Percentiles rank a stretch among this genome's conserved stretches.
These are phyloP conservation scores for Blastobotrys americana DNA, from an alignment of 805 yeast genomes.

Conservation along the genomic window DNA sequence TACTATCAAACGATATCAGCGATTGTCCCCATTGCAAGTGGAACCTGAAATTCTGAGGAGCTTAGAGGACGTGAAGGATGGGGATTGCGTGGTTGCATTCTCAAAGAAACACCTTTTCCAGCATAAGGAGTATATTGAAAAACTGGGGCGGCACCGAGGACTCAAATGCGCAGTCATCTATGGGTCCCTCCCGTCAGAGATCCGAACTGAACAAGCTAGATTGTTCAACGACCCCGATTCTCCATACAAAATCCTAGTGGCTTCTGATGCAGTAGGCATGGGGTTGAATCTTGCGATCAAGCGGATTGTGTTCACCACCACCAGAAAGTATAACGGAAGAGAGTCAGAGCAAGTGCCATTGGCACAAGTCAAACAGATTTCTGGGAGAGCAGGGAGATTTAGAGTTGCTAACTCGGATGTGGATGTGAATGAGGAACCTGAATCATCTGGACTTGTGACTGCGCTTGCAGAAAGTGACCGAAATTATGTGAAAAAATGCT, in stretches of 20 bases:
- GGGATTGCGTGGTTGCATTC: slow-evolving; percentile 89
- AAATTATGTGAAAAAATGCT: slow-evolving; percentile 37
- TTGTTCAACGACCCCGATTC: slow-evolving; percentile 64
- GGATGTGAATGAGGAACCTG: slow-evolving; percentile 6
- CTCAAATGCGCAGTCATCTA: slow-evolving; percentile 80
- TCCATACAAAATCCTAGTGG: slow-evolving; percentile 73
- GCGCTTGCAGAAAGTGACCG: slow-evolving; percentile 44
- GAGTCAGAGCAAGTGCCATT: slow-evolving; percentile 41
- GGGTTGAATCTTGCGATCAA: slow-evolving; percentile 83
- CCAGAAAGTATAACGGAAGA: slow-evolving; percentile 64
- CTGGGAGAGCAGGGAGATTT: slow-evolving; percentile 92
- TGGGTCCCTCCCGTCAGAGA: slow-evolving; percentile 95
- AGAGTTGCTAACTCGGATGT: slow-evolving; percentile 30
- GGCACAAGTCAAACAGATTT: slow-evolving; percentile 82
- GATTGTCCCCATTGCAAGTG: slow-evolving; percentile 66
- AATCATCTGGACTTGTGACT: slow-evolving; percentile 43
- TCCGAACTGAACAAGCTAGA: slow-evolving; percentile 75
- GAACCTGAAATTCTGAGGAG: slow-evolving; percentile 33
- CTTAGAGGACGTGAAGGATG: slow-evolving; percentile 37
- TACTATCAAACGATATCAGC: slow-evolving; percentile 58
- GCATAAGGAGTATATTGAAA: slow-evolving; percentile 63
- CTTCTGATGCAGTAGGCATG: slow-evolving; percentile 98
- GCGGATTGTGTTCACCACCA: slow-evolving; percentile 66
- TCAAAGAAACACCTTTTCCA: slow-evolving; percentile 66
- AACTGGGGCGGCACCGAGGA: slow-evolving; percentile 36